Evolutionary conservation across 306 rosid species (phyloP), one percentile per base, ranked within the genome.

Genomic region (Mimosa pudica): DNA sequence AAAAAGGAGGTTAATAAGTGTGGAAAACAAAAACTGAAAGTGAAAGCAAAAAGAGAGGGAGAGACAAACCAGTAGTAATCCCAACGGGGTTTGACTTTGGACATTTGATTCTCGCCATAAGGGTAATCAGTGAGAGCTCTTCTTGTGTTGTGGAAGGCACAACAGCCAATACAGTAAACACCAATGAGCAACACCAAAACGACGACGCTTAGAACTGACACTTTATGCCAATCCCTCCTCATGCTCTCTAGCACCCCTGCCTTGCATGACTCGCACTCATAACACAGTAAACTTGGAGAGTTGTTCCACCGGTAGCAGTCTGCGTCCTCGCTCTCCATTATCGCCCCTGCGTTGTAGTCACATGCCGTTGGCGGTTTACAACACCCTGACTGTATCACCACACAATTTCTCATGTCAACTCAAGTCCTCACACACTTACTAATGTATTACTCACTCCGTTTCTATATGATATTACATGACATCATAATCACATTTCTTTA

Each of bases 251-350:
- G 88, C 38, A 96, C 98, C 49, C 97, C 98, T 6, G 93, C 97
- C 65, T 93, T 96, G 97, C 99, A 96, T 0, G 99, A 91, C 70
- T 90, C 93, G 47, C 99, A 96, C 84, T 96, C 99, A 78, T 89
- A 96, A 87, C 99, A 96, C 2, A 93, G 73, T 78, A 96, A 3
- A 18, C 78, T 84, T 0, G 92, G 90, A 0, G 88, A 90, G 75
- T 93, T 93, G 87, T 84, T 91, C 99, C 99, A 96, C n/a, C 85
- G 72, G 71, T 87, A 90, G 83, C 99, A 96, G 79, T 96, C 99
- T 0, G 88, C 85, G 46, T 96, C 98, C 83, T 91, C 96, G 3
- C 24, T 66, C 62, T 71, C 83, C 78, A 83, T 67, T 11, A 80
- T 38, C 32, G 77, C 80, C 16, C 44, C 76, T 71, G 63, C 49